A percentile compares a stretch with the other conserved stretches of the same genome.
These are phyloP conservation scores for Hypseocharis bilobata DNA, from an alignment of 441 rosid genomes.

Conservation along the genomic window DNA sequence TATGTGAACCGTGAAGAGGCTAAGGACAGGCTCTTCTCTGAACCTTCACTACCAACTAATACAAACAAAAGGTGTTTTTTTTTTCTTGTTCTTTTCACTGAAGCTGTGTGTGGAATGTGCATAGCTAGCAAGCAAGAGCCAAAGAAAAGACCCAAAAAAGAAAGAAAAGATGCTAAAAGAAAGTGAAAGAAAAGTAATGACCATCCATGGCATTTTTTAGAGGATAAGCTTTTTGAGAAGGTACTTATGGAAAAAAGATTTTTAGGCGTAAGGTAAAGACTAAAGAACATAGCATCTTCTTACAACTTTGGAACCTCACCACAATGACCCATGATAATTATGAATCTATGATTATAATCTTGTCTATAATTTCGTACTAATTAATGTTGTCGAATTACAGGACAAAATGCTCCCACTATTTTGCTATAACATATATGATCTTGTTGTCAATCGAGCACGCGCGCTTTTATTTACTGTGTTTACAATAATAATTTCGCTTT, in stretches of 20 bases:
- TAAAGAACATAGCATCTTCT: no score
- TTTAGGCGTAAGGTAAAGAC: no score
- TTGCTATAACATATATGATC: no score
- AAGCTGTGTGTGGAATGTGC: background rate
- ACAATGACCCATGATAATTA: constrained; percentile 22
- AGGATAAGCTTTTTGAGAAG: background rate
- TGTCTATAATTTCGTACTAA: constrained; percentile 14
- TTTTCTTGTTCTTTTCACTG: background rate
- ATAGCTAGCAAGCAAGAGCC: constrained; percentile 1
- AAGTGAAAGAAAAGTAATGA: background rate
- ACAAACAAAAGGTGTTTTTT: background rate
- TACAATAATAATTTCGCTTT: no score
- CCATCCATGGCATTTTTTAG: background rate
- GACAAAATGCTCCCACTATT: constrained; percentile 22
- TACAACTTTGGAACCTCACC: no score
- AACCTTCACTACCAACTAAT: background rate
- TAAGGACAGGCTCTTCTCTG: no score
- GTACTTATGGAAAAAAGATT: no score
- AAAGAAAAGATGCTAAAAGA: background rate
- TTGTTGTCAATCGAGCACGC: no score
- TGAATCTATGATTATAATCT: no score
- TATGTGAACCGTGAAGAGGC: background rate
- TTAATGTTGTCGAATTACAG: constrained; percentile 16
- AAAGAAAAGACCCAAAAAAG: background rate
- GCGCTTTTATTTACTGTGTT: no score